Evolutionary conservation across 176 grass and related monocot genomes (phyloP).

Genomic region (Avena insularis): DNA sequence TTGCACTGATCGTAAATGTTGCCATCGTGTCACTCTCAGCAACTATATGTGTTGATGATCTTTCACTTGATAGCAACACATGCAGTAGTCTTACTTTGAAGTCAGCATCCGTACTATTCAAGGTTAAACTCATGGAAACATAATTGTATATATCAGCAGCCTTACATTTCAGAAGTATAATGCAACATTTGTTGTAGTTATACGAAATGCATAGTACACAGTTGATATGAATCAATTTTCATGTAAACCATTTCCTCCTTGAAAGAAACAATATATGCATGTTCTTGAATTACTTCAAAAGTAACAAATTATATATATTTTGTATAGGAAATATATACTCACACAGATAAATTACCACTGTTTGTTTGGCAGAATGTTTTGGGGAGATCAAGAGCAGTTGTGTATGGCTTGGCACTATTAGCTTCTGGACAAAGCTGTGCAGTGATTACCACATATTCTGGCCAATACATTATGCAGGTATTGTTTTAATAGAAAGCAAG

Average conservation of each 20-base stretch:
- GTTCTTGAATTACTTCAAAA: not conserved
- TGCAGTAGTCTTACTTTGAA: constrained; percentile 60
- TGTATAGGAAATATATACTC: not conserved
- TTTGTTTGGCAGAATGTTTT: constrained; percentile 63
- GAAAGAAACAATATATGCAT: not conserved
- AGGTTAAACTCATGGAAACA: constrained; percentile 48
- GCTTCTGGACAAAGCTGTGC: constrained; percentile 84
- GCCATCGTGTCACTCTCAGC: constrained; percentile 66
- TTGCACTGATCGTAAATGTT: constrained; percentile 79
- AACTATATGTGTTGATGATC: constrained; percentile 55
- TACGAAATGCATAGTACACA: not conserved
- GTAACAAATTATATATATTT: not conserved
- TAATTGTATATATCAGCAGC: not conserved
- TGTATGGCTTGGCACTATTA: constrained; percentile 77
- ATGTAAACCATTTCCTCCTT: not conserved
- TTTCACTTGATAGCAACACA: constrained; percentile 32
- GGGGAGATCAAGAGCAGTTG: constrained; percentile 63
- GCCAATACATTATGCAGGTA: constrained; percentile 93
- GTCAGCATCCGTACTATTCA: constrained; percentile 64
- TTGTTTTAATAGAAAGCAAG: not conserved
- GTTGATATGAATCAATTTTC: not conserved
- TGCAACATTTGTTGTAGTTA: not conserved
- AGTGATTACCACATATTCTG: constrained; percentile 67
- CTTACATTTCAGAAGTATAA: constrained; percentile 21
- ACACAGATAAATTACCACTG: not conserved